Conservation (phyloP, 805 yeast genomes). For the Wickerhamiella spandovensis region DNA sequence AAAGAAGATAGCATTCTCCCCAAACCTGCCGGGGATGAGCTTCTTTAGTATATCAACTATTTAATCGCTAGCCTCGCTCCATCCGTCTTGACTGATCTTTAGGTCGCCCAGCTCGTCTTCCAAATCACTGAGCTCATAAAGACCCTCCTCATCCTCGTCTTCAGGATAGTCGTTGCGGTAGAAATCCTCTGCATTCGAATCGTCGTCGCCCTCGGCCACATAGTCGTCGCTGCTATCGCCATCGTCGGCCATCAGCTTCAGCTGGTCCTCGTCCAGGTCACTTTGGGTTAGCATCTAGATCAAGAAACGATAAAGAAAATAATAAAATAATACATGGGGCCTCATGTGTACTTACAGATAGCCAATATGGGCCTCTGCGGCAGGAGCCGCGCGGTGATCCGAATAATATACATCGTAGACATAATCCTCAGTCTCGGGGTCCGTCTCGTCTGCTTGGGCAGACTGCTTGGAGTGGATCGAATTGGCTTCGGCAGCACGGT, state of each 20-base stretch:
- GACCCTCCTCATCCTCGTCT: slow-evolving; percentile 47
- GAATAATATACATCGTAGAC: slow-evolving; percentile 84
- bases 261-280: slow-evolving; percentile 19
- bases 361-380: slow-evolving; percentile 12
- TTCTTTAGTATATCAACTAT: not conserved
- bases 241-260: slow-evolving; percentile 26
- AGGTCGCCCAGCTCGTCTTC: slow-evolving; percentile 11
- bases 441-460: slow-evolving; percentile 4
- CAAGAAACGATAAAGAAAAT: slow-evolving; percentile 6
- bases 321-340: slow-evolving; percentile 3
- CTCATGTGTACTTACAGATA: slow-evolving; percentile 20
- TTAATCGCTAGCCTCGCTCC: slow-evolving; percentile 4
- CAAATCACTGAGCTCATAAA: slow-evolving; percentile 11
- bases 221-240: slow-evolving; percentile 20
- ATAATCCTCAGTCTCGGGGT: slow-evolving; percentile 42
- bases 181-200: slow-evolving; percentile 64
- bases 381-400: slow-evolving; percentile 30
- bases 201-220: slow-evolving; percentile 28
- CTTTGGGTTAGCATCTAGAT: slow-evolving; percentile 10
- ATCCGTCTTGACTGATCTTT: slow-evolving; percentile 12
- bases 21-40: not conserved
- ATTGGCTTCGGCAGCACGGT: not conserved
- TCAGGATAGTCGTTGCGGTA: slow-evolving; percentile 92
- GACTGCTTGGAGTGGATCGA: not conserved
- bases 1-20: not conserved